Evolutionary conservation across 257 asterid genomes (phyloP).

Genomic region (Lycium ferocissimum): DNA sequence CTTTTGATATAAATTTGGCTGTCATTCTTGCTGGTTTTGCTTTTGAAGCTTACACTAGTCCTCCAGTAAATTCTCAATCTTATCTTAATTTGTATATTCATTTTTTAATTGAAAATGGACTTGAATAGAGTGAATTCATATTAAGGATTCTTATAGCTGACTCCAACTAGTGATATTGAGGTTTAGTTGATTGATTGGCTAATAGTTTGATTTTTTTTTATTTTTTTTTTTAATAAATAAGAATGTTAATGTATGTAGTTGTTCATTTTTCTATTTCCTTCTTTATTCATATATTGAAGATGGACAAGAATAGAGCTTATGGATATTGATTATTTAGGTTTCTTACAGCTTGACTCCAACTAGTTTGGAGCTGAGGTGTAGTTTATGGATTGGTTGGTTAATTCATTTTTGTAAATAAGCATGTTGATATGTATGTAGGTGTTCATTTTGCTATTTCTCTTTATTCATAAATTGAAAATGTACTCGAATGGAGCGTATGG

Average conservation of each 20-base stretch:
- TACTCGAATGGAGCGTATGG: too few relatives aligned
- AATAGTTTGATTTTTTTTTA: neutral
- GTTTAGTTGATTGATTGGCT: neutral
- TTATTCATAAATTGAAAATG: too few relatives aligned
- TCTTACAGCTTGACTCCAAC: neutral
- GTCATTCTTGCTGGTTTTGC: conserved; percentile 99
- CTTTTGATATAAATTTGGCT: conserved; percentile 88
- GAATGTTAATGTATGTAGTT: neutral
- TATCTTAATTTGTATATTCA: conserved; percentile 25
- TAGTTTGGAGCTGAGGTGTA: neutral
- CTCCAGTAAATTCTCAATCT: conserved; percentile 61
- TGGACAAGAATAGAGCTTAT: neutral
- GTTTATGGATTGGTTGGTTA: neutral
- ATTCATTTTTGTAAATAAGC: conserved; percentile 21
- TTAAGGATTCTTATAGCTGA: neutral
- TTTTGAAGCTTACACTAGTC: conserved; percentile 91
- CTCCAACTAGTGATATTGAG: neutral
- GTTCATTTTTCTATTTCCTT: neutral
- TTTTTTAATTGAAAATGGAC: neutral
- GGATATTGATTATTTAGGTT: neutral
- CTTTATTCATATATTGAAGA: conserved; percentile 1
- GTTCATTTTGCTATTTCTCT: too few relatives aligned
- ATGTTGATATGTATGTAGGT: neutral
- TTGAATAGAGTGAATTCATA: neutral
- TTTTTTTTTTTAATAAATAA: neutral